These are phyloP conservation scores for Phytopythium aichiense DNA, from an alignment of 352 stramenopile species.

Conservation along the genomic window DNA sequence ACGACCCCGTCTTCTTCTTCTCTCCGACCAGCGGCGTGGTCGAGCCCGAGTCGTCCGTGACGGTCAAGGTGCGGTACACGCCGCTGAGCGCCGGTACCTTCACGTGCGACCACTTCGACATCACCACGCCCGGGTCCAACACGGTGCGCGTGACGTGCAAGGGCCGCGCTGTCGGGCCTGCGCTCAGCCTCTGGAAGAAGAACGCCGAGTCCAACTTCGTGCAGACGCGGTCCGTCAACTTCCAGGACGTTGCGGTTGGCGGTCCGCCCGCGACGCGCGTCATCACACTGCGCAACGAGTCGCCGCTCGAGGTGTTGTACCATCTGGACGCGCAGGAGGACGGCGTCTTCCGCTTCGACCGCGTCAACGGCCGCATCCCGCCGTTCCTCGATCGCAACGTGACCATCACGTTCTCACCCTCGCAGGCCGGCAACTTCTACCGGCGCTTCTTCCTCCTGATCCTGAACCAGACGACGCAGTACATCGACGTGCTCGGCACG, in stretches of 20 bases:
- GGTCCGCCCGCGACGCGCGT: slow-evolving; percentile 54
- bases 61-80: slow-evolving; percentile 76
- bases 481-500: slow-evolving; percentile 88
- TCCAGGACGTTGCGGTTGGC: slow-evolving; percentile 77
- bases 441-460: slow-evolving; percentile 81
- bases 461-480: slow-evolving; percentile 82
- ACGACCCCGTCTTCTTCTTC: slow-evolving; percentile 85
- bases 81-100: slow-evolving; percentile 83
- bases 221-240: slow-evolving; percentile 80
- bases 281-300: slow-evolving; percentile 83
- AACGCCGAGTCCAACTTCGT: slow-evolving; percentile 71
- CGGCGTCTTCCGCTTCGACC: slow-evolving; percentile 86
- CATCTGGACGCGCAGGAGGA: slow-evolving; percentile 70
- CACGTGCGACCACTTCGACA: slow-evolving; percentile 89
- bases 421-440: slow-evolving; percentile 90
- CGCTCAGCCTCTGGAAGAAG: slow-evolving; percentile 81
- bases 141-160: slow-evolving; percentile 70
- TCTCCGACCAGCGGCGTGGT: slow-evolving; percentile 65
- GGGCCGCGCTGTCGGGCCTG: slow-evolving; percentile 52
- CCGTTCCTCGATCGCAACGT: slow-evolving; percentile 74
- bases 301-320: slow-evolving; percentile 62
- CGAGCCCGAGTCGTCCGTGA: slow-evolving; percentile 56
- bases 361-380: slow-evolving; percentile 71
- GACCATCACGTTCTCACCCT: slow-evolving; percentile 78
- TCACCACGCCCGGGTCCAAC: slow-evolving; percentile 88